Evolutionary conservation across 352 stramenopile genomes (phyloP), one percentile per base, ranked within the genome.

Genomic region (Thraustochytrium striatum): DNA sequence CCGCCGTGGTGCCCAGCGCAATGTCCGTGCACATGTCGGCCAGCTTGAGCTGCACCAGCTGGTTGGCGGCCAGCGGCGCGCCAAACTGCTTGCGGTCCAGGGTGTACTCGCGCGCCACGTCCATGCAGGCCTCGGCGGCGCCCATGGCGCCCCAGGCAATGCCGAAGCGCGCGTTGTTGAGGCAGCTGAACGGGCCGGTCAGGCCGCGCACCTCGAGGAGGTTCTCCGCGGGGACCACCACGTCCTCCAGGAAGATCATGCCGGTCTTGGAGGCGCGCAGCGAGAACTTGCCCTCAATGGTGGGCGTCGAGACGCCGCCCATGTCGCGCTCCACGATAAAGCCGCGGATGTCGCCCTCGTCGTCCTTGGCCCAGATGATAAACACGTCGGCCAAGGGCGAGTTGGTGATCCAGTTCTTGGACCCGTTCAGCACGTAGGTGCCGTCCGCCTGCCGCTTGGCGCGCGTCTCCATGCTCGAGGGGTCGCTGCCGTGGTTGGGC

Each of bases 21-120:
- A 98, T 98, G 72, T 98, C 95, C 2, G 94, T 98, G 55, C 84
- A 87, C 94, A 98, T 98, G 78, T 98, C 93, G 1, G 94, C 94
- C 55, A 99, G 85, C 83, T 98, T 98, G 86, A 97, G 98, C 86
- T 99, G 95, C 75, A 98, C 94, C 28, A 99, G 83, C 84, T 99
- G 95, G 86, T 98, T 99, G 43, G 93, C 91, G 39, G 92, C 96
- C n/a, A 99, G 87, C 30, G 96, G 95, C 33, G 92, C 88, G 53
- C 94, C 95, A 72, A 99, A 99, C 83, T 99, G 95, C 38, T 91
- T 87, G 32, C 96, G 90, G 68, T 98, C 93, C 39, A 98, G 81
- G 5, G 92, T 95, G 87, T 99, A 99, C 53, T 97, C 84, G 39
- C 94, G 90, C 33, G 96, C 95, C 59, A 91, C 87, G 57, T 92